A percentile compares a stretch with the other conserved stretches of the same genome.
phyloP scores from a whole-genome alignment of 805 yeast genomes.

The Candida krabiensis region DNA sequence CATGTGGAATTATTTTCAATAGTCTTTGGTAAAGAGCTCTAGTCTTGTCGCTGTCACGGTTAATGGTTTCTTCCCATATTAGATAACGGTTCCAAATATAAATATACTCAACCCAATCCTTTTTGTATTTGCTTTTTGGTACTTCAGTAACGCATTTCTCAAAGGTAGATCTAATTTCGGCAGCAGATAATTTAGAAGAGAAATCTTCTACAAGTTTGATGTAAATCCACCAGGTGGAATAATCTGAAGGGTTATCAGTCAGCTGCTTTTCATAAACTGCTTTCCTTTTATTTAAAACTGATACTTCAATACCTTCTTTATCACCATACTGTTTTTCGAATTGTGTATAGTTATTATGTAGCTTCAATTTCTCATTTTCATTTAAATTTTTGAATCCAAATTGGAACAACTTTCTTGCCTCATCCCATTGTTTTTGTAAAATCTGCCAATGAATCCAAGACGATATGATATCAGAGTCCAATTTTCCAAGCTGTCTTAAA shows the following conservation, averaged over 20 bases:
- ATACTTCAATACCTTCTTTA: slow-evolving; percentile 49
- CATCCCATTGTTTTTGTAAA: slow-evolving; percentile 55
- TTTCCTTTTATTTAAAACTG: slow-evolving; percentile 54
- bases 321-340: slow-evolving; percentile 70
- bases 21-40: slow-evolving; percentile 52
- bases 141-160: slow-evolving; percentile 42
- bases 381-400: slow-evolving; percentile 46
- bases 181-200: slow-evolving; percentile 26
- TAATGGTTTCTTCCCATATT: slow-evolving; percentile 54
- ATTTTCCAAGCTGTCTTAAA: slow-evolving; percentile 30
- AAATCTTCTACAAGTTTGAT: slow-evolving; percentile 49
- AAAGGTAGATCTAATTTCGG: slow-evolving; percentile 36
- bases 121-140: slow-evolving; percentile 37
- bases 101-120: slow-evolving; percentile 67
- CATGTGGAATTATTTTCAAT: slow-evolving; percentile 54
- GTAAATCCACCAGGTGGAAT: slow-evolving; percentile 84
- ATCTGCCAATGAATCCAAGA: slow-evolving; percentile 76
- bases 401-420: slow-evolving; percentile 59
- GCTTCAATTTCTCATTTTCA: slow-evolving; percentile 32
- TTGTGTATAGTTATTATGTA: slow-evolving; percentile 46
- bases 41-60: slow-evolving; percentile 43
- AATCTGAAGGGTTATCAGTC: slow-evolving; percentile 50
- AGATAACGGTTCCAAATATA: slow-evolving; percentile 71
- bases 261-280: slow-evolving; percentile 53
- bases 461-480: slow-evolving; percentile 41